These are phyloP conservation scores for Zymoseptoria pseudotritici DNA, from an alignment of 2,329 filamentous ascomycete species.

Conservation along the genomic window DNA sequence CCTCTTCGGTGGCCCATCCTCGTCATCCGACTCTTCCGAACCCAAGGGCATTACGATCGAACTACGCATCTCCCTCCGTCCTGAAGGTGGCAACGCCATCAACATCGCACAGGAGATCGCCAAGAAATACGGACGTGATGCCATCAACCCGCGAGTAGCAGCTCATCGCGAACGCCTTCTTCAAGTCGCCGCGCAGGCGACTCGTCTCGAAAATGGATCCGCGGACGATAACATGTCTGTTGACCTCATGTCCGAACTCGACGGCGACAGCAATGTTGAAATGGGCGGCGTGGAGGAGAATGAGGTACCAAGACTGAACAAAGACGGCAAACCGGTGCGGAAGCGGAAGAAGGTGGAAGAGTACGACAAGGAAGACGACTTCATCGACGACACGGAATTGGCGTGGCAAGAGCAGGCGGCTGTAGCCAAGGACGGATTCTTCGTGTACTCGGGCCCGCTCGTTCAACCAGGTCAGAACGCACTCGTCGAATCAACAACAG, in stretches of 20 bases:
- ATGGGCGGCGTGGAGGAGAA: slow-evolving; percentile 58
- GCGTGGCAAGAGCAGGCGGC: slow-evolving; percentile 94
- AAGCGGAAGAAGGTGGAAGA: slow-evolving; percentile 66
- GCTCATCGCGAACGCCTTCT: slow-evolving; percentile 82
- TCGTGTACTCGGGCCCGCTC: slow-evolving; percentile 90
- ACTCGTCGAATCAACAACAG: slow-evolving; percentile 24
- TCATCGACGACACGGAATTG: slow-evolving; percentile 84
- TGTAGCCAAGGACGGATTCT: slow-evolving; percentile 92
- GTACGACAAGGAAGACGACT: slow-evolving; percentile 61
- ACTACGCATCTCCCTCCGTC: slow-evolving; percentile 71
- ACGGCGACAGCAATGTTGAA: slow-evolving; percentile 77
- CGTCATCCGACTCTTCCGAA: slow-evolving; percentile 35
- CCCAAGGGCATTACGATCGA: slow-evolving; percentile 67
- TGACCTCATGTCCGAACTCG: slow-evolving; percentile 57
- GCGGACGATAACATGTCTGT: slow-evolving; percentile 73
- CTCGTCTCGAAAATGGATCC: slow-evolving; percentile 69
- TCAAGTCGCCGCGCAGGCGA: slow-evolving; percentile 80
- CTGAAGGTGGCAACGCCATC: slow-evolving; percentile 80
- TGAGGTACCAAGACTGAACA: slow-evolving; percentile 59
- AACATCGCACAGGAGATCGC: slow-evolving; percentile 93
- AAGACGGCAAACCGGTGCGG: slow-evolving; percentile 67
- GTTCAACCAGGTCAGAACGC: slow-evolving; percentile 71
- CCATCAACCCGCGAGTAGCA: slow-evolving; percentile 81
- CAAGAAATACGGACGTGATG: slow-evolving; percentile 89
- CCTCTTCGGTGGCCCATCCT: slow-evolving; percentile 49